phyloP scores from a whole-genome alignment of 106 monocot genomes.

The Dendrobium nobile region DNA sequence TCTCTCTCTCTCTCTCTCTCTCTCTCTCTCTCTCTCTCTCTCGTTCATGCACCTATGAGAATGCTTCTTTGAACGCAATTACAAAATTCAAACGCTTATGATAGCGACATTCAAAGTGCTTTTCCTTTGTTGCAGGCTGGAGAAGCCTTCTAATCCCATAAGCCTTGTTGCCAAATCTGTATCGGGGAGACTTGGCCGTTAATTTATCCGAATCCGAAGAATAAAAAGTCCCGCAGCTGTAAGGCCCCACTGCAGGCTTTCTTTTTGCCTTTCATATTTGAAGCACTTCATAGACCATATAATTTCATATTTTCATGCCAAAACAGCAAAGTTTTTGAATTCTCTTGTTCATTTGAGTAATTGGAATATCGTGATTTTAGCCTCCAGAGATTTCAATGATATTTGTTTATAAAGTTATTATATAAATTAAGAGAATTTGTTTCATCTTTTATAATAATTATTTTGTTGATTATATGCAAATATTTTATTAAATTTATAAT shows the following conservation, averaged over 20 bases:
- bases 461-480: too few species aligned
- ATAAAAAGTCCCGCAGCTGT: not conserved
- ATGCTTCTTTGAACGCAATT: not conserved
- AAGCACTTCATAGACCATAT: not conserved
- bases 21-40: not conserved
- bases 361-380: not conserved
- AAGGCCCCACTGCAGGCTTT: not conserved
- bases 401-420: too few species aligned
- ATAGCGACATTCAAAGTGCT: not conserved
- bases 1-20: not conserved
- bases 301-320: not conserved
- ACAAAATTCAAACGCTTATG: not conserved
- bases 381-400: too few species aligned
- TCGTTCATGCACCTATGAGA: not conserved
- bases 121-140: constrained; percentile 32
- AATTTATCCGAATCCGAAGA: constrained; percentile 1
- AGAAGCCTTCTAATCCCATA: constrained; percentile 51
- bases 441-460: too few species aligned
- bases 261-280: not conserved
- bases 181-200: constrained; percentile 47
- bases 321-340: not conserved
- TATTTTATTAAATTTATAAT: too few species aligned
- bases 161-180: constrained; percentile 57
- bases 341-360: not conserved
- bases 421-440: too few species aligned